A percentile compares a stretch with the other conserved stretches of the same genome.
Conservation (phyloP, 148 eudicot genomes). For the Camellia sinensis region DNA sequence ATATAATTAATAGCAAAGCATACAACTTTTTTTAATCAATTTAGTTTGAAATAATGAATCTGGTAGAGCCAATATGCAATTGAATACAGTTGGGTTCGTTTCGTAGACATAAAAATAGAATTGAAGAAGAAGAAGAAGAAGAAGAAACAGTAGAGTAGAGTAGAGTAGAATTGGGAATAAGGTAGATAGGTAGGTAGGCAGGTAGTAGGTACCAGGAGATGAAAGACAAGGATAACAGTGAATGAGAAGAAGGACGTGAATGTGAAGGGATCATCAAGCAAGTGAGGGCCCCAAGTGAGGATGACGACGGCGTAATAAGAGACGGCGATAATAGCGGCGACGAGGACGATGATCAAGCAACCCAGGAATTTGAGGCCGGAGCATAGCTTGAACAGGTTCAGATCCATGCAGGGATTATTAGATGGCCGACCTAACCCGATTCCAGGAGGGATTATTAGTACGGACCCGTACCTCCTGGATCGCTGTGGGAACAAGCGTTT, state of each 20-base stretch:
- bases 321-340: conserved; percentile 48
- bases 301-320: conserved; percentile 74
- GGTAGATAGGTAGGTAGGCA: too few relatives aligned
- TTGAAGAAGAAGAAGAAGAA: too few relatives aligned
- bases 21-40: too few relatives aligned
- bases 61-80: too few relatives aligned
- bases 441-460: conserved; percentile 23
- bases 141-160: too few relatives aligned
- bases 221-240: conserved; percentile 52
- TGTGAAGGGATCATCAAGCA: conserved; percentile 45
- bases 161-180: too few relatives aligned
- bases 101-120: too few relatives aligned
- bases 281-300: conserved; percentile 62
- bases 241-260: conserved; percentile 33
- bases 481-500: conserved; percentile 42
- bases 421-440: conserved; percentile 22
- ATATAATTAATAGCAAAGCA: too few relatives aligned
- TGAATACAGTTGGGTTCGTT: too few relatives aligned
- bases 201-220: conserved; percentile 44
- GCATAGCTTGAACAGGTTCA: conserved; percentile 71
- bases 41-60: too few relatives aligned
- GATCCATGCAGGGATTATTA: conserved; percentile 31
- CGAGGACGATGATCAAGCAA: conserved; percentile 65
- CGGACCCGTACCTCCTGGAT: conserved; percentile 24
- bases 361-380: conserved; percentile 67